Evolutionary conservation across 2,329 filamentous ascomycete species (phyloP).

Genomic region (Lasiodiplodia sp.): DNA sequence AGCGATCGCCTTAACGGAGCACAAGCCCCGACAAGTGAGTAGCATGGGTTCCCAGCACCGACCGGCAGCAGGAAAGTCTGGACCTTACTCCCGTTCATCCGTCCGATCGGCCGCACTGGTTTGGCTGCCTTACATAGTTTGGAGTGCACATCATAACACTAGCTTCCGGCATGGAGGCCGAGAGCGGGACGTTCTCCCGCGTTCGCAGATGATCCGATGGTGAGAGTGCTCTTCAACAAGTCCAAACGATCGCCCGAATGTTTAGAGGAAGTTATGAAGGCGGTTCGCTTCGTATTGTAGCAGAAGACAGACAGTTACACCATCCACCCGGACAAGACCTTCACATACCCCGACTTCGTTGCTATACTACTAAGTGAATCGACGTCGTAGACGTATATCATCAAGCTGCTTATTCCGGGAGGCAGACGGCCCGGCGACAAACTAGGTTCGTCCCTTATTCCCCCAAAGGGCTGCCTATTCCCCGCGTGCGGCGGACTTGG

Average conservation of each 20-base stretch:
- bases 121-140: conserved; percentile 4
- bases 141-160: not conserved
- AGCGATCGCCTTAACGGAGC: not conserved
- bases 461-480: not conserved
- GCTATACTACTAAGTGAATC: no score
- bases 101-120: not conserved
- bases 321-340: no score
- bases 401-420: no score
- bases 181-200: not conserved
- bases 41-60: not conserved
- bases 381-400: no score
- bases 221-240: not conserved
- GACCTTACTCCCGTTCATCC: not conserved
- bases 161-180: not conserved
- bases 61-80: not conserved
- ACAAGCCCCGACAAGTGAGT: not conserved
- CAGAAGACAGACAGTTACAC: no score
- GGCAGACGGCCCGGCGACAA: no score
- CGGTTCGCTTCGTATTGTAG: no score
- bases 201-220: not conserved
- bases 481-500: not conserved
- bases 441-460: not conserved
- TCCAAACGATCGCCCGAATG: not conserved
- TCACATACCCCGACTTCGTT: no score
- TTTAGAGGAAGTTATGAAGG: not conserved